Evolutionary conservation across 83 land plant genomes (phyloP).

Genomic region (Larix sibirica): DNA sequence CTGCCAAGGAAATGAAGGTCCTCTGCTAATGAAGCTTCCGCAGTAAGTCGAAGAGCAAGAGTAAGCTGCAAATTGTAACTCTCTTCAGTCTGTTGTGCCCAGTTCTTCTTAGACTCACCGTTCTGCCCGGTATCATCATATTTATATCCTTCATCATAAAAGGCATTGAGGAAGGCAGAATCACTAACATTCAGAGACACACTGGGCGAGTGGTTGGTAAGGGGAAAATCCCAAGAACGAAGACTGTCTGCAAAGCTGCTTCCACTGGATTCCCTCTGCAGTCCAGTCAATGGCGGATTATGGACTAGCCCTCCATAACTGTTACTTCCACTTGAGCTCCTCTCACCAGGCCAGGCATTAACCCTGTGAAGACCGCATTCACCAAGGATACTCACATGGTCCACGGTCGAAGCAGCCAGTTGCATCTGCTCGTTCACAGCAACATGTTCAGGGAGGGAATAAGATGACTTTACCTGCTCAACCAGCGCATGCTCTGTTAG

Average conservation of each 20-base stretch:
- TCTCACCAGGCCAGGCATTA: background rate
- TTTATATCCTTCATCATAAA: conserved; percentile 20
- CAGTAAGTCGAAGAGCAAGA: conserved; percentile 54
- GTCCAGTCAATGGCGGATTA: background rate
- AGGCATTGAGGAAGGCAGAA: conserved; percentile 3
- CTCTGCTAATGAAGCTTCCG: conserved; percentile 54
- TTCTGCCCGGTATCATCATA: conserved; percentile 5
- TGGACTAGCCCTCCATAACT: background rate
- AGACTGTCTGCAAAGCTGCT: conserved; percentile 63
- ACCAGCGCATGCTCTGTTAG: no score
- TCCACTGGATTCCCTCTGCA: conserved; percentile 53
- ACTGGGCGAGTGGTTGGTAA: conserved; percentile 18
- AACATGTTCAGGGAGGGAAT: no score
- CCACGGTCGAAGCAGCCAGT: no score
- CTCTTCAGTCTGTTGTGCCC: conserved; percentile 61
- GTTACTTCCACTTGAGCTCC: background rate
- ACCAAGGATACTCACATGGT: no score
- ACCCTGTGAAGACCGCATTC: no score
- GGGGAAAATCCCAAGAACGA: conserved; percentile 36
- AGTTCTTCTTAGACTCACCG: conserved; percentile 16
- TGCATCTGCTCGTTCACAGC: no score
- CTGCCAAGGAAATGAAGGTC: conserved; percentile 38
- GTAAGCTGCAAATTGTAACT: conserved; percentile 72
- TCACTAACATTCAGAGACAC: conserved; percentile 25
- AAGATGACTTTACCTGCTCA: no score